phyloP scores from a whole-genome alignment of 2,329 filamentous ascomycete species.

The Daldinia sp. region DNA sequence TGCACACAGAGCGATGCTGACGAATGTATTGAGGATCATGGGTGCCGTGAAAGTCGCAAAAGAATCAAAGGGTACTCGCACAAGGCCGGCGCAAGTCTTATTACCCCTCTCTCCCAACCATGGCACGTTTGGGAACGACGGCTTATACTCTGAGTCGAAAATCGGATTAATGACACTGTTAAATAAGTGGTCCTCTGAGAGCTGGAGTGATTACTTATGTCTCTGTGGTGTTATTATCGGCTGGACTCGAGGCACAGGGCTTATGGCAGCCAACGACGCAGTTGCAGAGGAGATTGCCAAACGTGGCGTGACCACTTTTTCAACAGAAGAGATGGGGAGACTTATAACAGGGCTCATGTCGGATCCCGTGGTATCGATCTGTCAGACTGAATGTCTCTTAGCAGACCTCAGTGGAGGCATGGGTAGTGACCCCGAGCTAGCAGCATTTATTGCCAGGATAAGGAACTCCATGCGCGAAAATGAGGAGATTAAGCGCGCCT shows the following conservation, averaged over 20 bases:
- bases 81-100: slow-evolving; percentile 50
- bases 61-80: slow-evolving; percentile 40
- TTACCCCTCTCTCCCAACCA: slow-evolving; percentile 56
- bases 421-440: slow-evolving; percentile 42
- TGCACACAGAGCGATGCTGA: slow-evolving; percentile 52
- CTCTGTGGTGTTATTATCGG: slow-evolving; percentile 54
- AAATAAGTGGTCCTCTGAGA: slow-evolving; percentile 48
- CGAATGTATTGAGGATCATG: slow-evolving; percentile 50
- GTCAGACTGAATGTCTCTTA: slow-evolving; percentile 48
- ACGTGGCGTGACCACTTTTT: slow-evolving; percentile 51
- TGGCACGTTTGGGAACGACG: slow-evolving; percentile 53
- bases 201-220: slow-evolving; percentile 50
- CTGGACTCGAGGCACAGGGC: slow-evolving; percentile 54
- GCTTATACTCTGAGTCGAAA: slow-evolving; percentile 56
- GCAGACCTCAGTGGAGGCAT: slow-evolving; percentile 53
- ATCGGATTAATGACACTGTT: slow-evolving; percentile 50
- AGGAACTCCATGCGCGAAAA: slow-evolving; percentile 29
- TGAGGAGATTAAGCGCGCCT: slow-evolving; percentile 27
- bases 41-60: slow-evolving; percentile 48
- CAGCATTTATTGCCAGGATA: slow-evolving; percentile 59
- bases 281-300: slow-evolving; percentile 50
- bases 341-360: slow-evolving; percentile 49
- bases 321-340: slow-evolving; percentile 52
- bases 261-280: slow-evolving; percentile 54
- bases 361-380: slow-evolving; percentile 43